Percentiles rank a stretch among this genome's conserved stretches.
Conservation (phyloP, 2,329 filamentous ascomycete species). For the Fusarium palustre region DNA sequence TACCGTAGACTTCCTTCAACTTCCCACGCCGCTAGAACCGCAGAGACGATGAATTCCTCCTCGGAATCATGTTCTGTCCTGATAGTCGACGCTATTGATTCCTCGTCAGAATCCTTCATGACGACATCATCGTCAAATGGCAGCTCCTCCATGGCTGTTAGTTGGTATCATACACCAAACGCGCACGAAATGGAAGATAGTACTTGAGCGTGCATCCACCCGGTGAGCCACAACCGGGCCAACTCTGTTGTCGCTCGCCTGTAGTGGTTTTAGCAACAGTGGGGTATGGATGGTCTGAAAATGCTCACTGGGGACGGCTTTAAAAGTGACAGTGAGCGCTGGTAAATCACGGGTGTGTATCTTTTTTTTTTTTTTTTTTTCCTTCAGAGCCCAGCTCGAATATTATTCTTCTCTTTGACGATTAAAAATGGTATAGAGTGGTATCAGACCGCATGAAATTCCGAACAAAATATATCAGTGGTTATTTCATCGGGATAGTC, state of each 20-base stretch:
- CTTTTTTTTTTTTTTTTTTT: neutral
- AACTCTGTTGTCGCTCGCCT: neutral
- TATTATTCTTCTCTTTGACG: neutral
- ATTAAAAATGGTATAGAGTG: neutral
- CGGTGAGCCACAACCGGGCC: neutral
- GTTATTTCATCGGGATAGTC: neutral
- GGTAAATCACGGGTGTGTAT: neutral
- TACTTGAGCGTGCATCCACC: neutral
- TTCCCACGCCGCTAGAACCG: constrained; percentile 61
- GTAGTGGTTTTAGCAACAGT: neutral
- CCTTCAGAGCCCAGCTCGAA: neutral
- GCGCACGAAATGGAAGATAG: neutral
- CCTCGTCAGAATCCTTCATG: constrained; percentile 43
- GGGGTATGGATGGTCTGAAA: neutral
- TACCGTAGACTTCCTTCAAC: constrained; percentile 47
- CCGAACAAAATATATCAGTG: neutral
- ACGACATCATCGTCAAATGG: neutral
- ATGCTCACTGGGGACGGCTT: neutral
- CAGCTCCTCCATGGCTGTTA: neutral
- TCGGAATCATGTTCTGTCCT: constrained; percentile 52
- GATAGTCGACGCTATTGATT: constrained; percentile 52
- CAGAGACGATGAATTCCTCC: constrained; percentile 63
- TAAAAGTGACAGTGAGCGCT: neutral
- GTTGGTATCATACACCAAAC: neutral
- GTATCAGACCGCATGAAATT: neutral